Percentiles rank a stretch among this genome's conserved stretches.
Evolutionary conservation across 192 early-diverging fungal genomes (phyloP).

Genomic region (Coemansia sp.): DNA sequence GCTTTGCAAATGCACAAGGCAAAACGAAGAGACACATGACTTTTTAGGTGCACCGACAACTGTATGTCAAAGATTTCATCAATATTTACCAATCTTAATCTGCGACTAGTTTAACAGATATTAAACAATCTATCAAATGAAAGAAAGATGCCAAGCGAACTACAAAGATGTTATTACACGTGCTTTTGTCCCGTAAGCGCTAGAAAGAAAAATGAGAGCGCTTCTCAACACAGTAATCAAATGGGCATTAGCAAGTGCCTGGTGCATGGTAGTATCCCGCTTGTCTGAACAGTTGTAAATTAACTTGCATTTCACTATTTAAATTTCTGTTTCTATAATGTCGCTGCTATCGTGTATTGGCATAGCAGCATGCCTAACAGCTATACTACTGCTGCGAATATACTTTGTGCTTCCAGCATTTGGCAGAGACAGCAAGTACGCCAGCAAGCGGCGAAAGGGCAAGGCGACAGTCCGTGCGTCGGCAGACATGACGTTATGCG

Average conservation of each 20-base stretch:
- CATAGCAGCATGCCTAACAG: neutral
- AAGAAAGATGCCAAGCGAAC: neutral
- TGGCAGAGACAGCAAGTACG: slow-evolving; percentile 3
- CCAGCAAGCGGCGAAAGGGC: slow-evolving; percentile 22
- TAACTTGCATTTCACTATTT: neutral
- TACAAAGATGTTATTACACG: neutral
- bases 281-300: neutral
- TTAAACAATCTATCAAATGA: too few species aligned
- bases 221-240: neutral
- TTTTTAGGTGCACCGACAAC: too few species aligned
- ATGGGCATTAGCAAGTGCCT: too few species aligned
- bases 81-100: too few species aligned
- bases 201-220: neutral
- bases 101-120: too few species aligned
- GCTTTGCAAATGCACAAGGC: neutral
- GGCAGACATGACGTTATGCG: slow-evolving; percentile 29
- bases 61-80: too few species aligned
- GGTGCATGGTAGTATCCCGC: too few species aligned
- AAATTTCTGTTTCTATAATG: neutral
- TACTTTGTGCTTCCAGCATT: slow-evolving; percentile 44
- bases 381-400: slow-evolving; percentile 22
- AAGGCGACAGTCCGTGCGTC: slow-evolving; percentile 11
- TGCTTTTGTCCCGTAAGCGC: neutral
- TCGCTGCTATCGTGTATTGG: neutral
- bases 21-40: too few species aligned